These are phyloP conservation scores for Colletotrichum sp. DNA, from an alignment of 2,329 filamentous ascomycete genomes.

Conservation along the genomic window DNA sequence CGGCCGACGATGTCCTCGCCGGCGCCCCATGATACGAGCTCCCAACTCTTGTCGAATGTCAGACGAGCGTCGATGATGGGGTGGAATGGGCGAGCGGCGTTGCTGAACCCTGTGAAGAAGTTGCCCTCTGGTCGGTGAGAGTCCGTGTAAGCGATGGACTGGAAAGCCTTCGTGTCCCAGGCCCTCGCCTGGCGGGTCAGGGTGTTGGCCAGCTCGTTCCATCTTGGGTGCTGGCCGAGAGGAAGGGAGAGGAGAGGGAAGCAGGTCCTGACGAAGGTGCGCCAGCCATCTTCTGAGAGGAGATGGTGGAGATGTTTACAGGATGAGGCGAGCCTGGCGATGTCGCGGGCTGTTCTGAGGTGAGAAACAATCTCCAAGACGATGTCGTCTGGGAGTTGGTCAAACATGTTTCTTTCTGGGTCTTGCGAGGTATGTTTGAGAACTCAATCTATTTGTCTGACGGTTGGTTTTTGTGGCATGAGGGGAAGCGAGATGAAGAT, in stretches of 20 bases:
- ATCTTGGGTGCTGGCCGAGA: slow-evolving; percentile 28
- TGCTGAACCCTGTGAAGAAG: slow-evolving; percentile 12
- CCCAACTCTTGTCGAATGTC: slow-evolving; percentile 39
- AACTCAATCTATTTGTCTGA: slow-evolving; percentile 6
- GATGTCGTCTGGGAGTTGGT: slow-evolving; percentile 54
- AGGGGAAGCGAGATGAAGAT: background rate
- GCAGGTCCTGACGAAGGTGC: slow-evolving; percentile 48
- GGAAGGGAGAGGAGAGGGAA: slow-evolving; percentile 48
- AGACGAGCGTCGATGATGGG: slow-evolving; percentile 52
- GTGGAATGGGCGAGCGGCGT: slow-evolving; percentile 37
- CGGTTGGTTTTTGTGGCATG: slow-evolving; percentile 3
- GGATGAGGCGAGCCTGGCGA: slow-evolving; percentile 45
- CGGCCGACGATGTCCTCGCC: slow-evolving; percentile 57
- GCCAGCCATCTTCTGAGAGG: slow-evolving; percentile 51
- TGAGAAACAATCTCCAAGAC: slow-evolving; percentile 52
- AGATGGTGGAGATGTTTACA: slow-evolving; percentile 44
- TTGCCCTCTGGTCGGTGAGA: slow-evolving; percentile 27
- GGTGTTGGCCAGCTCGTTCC: slow-evolving; percentile 45
- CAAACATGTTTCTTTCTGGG: slow-evolving; percentile 28
- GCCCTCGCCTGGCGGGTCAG: slow-evolving; percentile 57
- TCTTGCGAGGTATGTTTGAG: background rate
- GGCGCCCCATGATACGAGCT: slow-evolving; percentile 55
- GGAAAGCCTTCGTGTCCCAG: slow-evolving; percentile 56
- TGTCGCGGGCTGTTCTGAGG: slow-evolving; percentile 53
- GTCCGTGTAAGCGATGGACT: slow-evolving; percentile 25